Base-by-base conservation (phyloP, 768 basidiomycete genomes). In the Hygrophoropsis aurantiaca region DNA sequence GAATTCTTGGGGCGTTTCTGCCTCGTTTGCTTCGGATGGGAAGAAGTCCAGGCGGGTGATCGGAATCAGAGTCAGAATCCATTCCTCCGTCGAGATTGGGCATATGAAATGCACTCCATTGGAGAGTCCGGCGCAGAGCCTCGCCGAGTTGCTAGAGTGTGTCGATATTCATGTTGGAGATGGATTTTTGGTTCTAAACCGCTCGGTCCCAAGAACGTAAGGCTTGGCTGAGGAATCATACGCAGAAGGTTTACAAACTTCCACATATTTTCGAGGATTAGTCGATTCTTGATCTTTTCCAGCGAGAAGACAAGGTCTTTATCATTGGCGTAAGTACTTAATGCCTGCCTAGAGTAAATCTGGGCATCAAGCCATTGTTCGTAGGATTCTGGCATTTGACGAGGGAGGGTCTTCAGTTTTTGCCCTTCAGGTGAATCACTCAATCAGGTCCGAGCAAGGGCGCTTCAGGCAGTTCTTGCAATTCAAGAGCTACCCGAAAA, bases 291-390 rank as follows among this genome's bases (percentile, higher is more conserved):
- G 10, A 82, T 78, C 54, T 71, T 80, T 42, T 75, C 73, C 34
- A 90, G 58, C 4, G 87, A 88, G 53, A 64, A 75, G 26, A 86
- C 73, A 16, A 77, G 56, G 50, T 81, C 75, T 57, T 83, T 76
- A 59, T 77, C 82, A 51, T 65, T 78, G 15, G 68, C 65, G 37
- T 70, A 73, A 41, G 68, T 61, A 38, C 74, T 68, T 1, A 82
- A 76, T 13, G 85, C 87, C 51, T 74, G 66, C 42, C 71, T 69
- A 0, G 89, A 90, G 49, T 71, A 71, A 40, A 80, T 59, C 55
- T 86, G 82, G 3, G 88, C 87, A 51, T 87, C 82, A 2, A 80
- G 59, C 87, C 88, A 92, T 40, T 58, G 56, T 46, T 84, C 77
- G 51, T 81, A 87, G 32, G 74, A 74, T 42, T 79, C 76, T 4